Evolutionary conservation across 1,284 basidiomycete species (phyloP).

Genomic region (Leccinum pachyderme): DNA sequence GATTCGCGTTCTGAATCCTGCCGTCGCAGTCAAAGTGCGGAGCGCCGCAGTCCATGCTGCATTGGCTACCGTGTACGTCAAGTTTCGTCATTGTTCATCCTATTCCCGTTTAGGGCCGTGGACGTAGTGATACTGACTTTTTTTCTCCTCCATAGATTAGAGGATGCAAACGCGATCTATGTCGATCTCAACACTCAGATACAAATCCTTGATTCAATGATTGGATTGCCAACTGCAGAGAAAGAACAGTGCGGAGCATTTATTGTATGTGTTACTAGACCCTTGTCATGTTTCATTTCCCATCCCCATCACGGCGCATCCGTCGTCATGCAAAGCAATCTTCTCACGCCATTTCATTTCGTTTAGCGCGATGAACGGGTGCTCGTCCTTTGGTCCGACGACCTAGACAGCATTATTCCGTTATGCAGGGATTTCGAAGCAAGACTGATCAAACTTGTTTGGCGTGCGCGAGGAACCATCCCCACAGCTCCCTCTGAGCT

Average conservation of each 20-base stretch:
- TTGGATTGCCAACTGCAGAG: constrained; percentile 67
- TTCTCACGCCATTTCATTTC: constrained; percentile 28
- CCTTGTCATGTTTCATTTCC: background rate
- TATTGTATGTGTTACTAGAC: constrained; percentile 43
- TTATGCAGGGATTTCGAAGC: constrained; percentile 69
- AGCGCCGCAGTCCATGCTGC: constrained; percentile 79
- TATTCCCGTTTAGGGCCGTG: background rate
- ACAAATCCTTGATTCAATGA: constrained; percentile 68
- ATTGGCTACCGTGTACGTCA: constrained; percentile 54
- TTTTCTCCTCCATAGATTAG: constrained; percentile 34
- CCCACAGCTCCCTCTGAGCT: constrained; percentile 38
- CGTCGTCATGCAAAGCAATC: background rate
- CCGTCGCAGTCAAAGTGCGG: constrained; percentile 78
- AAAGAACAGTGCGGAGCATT: constrained; percentile 88
- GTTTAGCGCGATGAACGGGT: constrained; percentile 68
- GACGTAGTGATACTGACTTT: background rate
- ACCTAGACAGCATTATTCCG: constrained; percentile 67
- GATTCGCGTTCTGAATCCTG: constrained; percentile 70
- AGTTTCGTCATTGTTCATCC: background rate
- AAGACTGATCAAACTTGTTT: constrained; percentile 78
- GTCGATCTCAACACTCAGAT: constrained; percentile 70
- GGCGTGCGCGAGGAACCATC: constrained; percentile 50
- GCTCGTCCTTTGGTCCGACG: constrained; percentile 76
- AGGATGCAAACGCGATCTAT: constrained; percentile 52
- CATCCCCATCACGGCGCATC: background rate